phyloP scores from a whole-genome alignment of 2,329 filamentous ascomycete species.

The Beauveria australis region DNA sequence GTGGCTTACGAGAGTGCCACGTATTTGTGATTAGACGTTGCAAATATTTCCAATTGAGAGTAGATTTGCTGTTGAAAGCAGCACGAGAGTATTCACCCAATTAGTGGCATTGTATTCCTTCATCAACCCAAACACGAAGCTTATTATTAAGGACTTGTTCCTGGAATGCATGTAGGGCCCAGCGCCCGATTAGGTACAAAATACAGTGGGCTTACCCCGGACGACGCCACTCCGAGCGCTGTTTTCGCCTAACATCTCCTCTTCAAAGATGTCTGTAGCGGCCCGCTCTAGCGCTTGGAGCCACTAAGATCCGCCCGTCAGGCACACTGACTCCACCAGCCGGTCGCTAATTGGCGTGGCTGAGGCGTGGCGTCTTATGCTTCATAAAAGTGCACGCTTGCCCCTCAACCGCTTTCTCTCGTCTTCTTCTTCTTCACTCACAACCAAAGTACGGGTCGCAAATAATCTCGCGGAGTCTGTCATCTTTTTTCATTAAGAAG shows the following conservation, averaged over 20 bases:
- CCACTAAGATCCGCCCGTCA: not conserved
- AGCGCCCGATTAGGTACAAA: not conserved
- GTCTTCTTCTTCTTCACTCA: constrained; percentile 40
- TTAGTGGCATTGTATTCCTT: no score
- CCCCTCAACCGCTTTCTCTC: constrained; percentile 23
- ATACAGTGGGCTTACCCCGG: constrained; percentile 4
- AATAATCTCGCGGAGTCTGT: constrained; percentile 43
- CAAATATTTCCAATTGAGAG: no score
- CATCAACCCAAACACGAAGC: no score
- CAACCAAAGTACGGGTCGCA: constrained; percentile 51
- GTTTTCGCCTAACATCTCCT: not conserved
- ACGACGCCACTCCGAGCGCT: not conserved
- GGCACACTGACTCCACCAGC: not conserved
- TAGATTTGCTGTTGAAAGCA: no score
- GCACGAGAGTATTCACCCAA: no score
- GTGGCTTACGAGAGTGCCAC: no score
- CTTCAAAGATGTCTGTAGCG: not conserved
- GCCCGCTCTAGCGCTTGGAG: not conserved
- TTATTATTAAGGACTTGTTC: not conserved
- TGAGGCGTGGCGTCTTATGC: not conserved
- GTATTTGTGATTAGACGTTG: no score
- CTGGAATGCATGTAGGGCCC: not conserved
- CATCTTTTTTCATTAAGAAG: constrained; percentile 37
- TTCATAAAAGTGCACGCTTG: constrained; percentile 27
- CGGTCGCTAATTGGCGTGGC: not conserved